Conservation (phyloP, 352 stramenopile species). For the Pythium aristosporum region DNA sequence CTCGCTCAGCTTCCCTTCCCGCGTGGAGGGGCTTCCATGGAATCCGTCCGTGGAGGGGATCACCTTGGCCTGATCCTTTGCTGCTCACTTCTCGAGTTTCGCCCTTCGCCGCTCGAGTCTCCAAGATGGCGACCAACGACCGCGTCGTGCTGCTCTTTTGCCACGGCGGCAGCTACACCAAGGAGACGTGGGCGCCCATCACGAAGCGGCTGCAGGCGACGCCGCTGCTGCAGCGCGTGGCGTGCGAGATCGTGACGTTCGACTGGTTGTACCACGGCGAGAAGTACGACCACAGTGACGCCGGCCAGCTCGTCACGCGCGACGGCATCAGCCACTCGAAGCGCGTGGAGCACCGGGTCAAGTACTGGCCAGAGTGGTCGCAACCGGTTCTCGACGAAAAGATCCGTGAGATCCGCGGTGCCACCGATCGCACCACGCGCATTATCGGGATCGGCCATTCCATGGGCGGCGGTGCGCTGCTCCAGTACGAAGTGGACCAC, state of each 20-base stretch:
- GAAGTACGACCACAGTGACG: conserved; percentile 34
- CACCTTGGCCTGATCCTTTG: background rate
- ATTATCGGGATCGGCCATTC: conserved; percentile 30
- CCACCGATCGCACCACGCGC: conserved; percentile 9
- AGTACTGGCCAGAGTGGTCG: conserved; percentile 16
- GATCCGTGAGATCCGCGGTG: conserved; percentile 19
- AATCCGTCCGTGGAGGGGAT: too few relatives aligned
- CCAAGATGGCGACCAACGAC: background rate
- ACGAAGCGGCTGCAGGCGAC: conserved; percentile 33
- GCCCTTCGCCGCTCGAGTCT: background rate
- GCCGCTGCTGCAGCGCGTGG: conserved; percentile 24
- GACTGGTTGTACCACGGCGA: conserved; percentile 44
- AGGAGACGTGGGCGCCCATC: conserved; percentile 45
- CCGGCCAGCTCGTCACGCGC: conserved; percentile 16
- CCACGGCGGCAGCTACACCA: conserved; percentile 42
- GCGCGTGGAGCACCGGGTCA: conserved; percentile 18
- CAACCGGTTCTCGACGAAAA: background rate
- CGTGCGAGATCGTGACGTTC: conserved; percentile 33
- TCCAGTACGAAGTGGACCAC: conserved; percentile 38
- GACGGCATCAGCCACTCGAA: conserved; percentile 10
- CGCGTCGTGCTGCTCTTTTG: conserved; percentile 37
- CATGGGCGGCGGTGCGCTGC: conserved; percentile 29
- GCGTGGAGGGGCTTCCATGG: too few relatives aligned
- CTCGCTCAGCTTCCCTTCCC: too few relatives aligned
- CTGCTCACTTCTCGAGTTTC: background rate